A percentile compares a stretch with the other conserved stretches of the same genome.
These are phyloP conservation scores for Melampsora larici-populina DNA, from an alignment of 1,284 basidiomycete genomes.

Conservation along the genomic window DNA sequence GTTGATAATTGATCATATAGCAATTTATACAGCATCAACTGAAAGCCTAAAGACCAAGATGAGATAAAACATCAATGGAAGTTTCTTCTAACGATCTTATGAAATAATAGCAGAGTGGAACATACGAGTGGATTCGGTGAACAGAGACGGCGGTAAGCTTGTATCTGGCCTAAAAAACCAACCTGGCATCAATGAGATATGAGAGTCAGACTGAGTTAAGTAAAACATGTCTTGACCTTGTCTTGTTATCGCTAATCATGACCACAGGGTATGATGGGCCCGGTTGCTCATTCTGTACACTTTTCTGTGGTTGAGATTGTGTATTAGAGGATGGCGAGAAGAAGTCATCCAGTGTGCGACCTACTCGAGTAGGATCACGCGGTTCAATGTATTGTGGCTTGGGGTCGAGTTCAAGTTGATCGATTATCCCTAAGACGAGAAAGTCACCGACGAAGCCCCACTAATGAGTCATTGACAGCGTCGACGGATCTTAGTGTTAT, in stretches of 20 bases:
- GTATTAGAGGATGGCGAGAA: neutral
- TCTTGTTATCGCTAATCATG: slow-evolving; percentile 40
- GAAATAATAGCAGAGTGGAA: neutral
- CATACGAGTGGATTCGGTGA: slow-evolving; percentile 27
- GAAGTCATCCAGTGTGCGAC: neutral
- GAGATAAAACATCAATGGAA: neutral
- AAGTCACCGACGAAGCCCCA: slow-evolving; percentile 41
- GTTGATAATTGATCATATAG: slow-evolving; percentile 28
- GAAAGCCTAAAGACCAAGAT: slow-evolving; percentile 18
- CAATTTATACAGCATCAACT: slow-evolving; percentile 43
- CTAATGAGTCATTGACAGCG: slow-evolving; percentile 11
- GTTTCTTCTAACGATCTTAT: neutral
- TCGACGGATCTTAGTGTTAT: no score
- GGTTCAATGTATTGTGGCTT: neutral
- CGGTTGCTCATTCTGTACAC: neutral
- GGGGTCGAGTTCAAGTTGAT: slow-evolving; percentile 37
- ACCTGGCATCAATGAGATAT: neutral
- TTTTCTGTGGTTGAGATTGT: neutral
- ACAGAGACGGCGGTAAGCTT: slow-evolving; percentile 12
- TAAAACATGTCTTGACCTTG: slow-evolving; percentile 3
- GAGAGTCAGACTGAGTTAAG: neutral
- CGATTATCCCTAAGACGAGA: slow-evolving; percentile 35
- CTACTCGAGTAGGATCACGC: neutral
- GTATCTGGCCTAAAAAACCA: slow-evolving; percentile 8
- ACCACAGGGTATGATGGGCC: neutral